A percentile compares a stretch with the other conserved stretches of the same genome.
Evolutionary conservation across 1,284 basidiomycete genomes (phyloP).

Genomic region (Cryptococcus sp.): DNA sequence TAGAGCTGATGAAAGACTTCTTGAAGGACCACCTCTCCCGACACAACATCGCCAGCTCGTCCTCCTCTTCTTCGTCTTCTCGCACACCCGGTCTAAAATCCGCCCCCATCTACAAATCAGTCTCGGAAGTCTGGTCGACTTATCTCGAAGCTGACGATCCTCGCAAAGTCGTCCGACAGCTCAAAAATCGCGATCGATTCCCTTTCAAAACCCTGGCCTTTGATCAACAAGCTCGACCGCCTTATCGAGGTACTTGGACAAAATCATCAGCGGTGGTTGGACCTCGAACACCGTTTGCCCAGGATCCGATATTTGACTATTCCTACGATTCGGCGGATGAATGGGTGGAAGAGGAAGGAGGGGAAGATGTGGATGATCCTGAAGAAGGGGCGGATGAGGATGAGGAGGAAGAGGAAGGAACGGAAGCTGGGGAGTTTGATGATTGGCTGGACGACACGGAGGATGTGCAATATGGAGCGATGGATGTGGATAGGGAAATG

Average conservation of each 20-base stretch:
- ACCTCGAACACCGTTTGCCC: conserved; percentile 43
- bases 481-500: conserved; percentile 11
- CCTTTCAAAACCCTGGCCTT: conserved; percentile 45
- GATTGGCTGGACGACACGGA: conserved; percentile 43
- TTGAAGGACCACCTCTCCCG: conserved; percentile 23
- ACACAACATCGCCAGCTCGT: conserved; percentile 8
- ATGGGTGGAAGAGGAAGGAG: conserved; percentile 46
- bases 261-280: conserved; percentile 43
- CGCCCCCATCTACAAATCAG: conserved; percentile 28
- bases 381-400: conserved; percentile 28
- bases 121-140: conserved; percentile 32
- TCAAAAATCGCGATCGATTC: conserved; percentile 32
- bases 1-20: conserved; percentile 16
- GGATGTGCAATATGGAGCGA: conserved; percentile 16
- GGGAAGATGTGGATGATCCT: conserved; percentile 41
- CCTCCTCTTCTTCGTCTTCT: conserved; percentile 1
- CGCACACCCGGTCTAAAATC: conserved; percentile 32
- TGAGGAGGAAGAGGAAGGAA: conserved; percentile 33
- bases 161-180: conserved; percentile 30
- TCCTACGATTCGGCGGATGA: conserved; percentile 46
- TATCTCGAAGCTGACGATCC: conserved; percentile 43
- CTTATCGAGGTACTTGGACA: conserved; percentile 39
- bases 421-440: conserved; percentile 39
- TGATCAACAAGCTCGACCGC: conserved; percentile 42
- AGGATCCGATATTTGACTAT: conserved; percentile 45